These are phyloP conservation scores for Spatholobus suberectus DNA, from an alignment of 306 rosid genomes.

Conservation along the genomic window DNA sequence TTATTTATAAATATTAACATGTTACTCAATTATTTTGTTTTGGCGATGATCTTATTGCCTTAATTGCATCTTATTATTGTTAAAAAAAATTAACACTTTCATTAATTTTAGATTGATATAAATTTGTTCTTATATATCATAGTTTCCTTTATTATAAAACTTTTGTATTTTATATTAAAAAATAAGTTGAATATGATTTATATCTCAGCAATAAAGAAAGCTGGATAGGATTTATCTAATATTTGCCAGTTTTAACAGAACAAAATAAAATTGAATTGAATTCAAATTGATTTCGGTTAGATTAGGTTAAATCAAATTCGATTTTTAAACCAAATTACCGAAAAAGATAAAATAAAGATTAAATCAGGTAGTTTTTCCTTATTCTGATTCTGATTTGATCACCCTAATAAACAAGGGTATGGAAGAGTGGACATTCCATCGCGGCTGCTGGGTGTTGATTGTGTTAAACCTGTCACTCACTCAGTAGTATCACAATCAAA, in stretches of 20 bases:
- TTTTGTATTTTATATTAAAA: no score
- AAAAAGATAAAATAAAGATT: background rate
- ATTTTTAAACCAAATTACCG: background rate
- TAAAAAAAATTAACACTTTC: no score
- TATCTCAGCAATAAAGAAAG: no score
- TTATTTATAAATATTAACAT: no score
- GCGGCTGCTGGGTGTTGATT: background rate
- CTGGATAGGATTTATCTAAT: background rate
- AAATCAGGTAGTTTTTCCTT: background rate
- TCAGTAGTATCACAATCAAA: background rate
- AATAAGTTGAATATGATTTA: no score
- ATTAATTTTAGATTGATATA: no score
- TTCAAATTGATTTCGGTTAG: no score
- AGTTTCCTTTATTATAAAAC: no score
- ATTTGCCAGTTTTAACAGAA: background rate
- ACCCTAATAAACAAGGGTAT: background rate
- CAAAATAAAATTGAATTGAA: background rate
- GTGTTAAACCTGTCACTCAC: background rate
- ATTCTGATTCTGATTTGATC: background rate
- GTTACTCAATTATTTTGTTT: no score
- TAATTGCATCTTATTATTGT: no score
- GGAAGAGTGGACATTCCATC: background rate
- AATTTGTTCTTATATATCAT: no score
- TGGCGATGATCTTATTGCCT: no score
- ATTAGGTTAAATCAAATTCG: background rate